Base-by-base conservation (phyloP, 805 yeast genomes). In the Candida parachauliodes region DNA sequence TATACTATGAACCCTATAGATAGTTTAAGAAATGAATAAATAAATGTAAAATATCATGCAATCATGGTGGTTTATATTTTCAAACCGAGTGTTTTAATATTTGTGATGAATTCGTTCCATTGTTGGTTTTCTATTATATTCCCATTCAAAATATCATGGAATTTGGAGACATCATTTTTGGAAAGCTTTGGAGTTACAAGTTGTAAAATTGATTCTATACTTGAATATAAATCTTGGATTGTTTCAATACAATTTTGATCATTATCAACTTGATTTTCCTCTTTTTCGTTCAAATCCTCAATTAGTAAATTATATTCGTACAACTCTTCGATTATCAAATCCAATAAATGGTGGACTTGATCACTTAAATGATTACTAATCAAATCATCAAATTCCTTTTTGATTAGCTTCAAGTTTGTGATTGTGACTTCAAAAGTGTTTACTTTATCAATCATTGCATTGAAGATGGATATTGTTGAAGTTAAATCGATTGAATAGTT, bases 291-390 rank as follows among this genome's bases (percentile, higher is more conserved):
- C 4, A 32, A 7, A 14, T 41, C 39, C n/a, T 41, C 42, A 19
- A 30, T 26, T 19, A 32, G 27, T 14, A 40, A 19, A 16, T 42
- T 39, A 29, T 39, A 42, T 12, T 42, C 35, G 10, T 42, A 42
- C 17, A 42, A 18, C 10, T 22, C 36, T 12, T 27, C 35, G 10
- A 26, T 38, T 3, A 43, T 37, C 5, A 32, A 21, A 12, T 40
- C 41, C 22, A 43, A 20, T n/a, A 38, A 24, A 5, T 35, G 39
- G 15, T 37, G 40, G 5, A 43, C 37, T 21, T 33, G 34, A 1
- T 30, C 46, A n/a, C 26, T 23, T 24, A 43, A 30, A 29, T 40
- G 37, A 14, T 31, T 34, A 16, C 32, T 30, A 2, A 43, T 32
- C 29, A 43, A 37, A 11, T 36, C 30, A 14, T 40, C 39, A n/a